phyloP scores from a whole-genome alignment of 2,329 filamentous ascomycete species.

The Dothidotthia symphoricarpi region DNA sequence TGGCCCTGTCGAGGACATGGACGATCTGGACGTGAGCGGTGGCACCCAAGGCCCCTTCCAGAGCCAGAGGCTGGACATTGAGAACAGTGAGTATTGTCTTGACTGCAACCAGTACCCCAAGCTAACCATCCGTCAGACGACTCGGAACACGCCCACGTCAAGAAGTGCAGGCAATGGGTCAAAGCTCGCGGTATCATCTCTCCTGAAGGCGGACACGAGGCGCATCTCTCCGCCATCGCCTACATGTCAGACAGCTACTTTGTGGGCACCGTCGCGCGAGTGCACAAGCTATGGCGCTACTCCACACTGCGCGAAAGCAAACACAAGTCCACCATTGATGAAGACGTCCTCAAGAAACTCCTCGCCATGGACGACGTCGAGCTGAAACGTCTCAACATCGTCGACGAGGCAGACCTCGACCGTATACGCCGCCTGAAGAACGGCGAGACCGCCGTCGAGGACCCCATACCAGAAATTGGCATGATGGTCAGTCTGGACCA shows the following conservation, averaged over 20 bases:
- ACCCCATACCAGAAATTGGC: slow-evolving; percentile 61
- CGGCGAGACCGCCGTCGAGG: slow-evolving; percentile 48
- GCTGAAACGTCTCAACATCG: slow-evolving; percentile 43
- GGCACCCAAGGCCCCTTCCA: slow-evolving; percentile 54
- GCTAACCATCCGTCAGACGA: slow-evolving; percentile 38
- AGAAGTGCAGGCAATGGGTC: slow-evolving; percentile 68
- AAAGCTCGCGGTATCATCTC: slow-evolving; percentile 73
- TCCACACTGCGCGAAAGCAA: slow-evolving; percentile 47
- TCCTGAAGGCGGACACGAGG: slow-evolving; percentile 68
- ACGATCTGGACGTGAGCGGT: slow-evolving; percentile 33
- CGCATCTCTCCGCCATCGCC: slow-evolving; percentile 82
- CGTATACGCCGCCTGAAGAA: slow-evolving; percentile 36
- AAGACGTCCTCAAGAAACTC: slow-evolving; percentile 46
- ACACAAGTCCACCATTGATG: slow-evolving; percentile 41
- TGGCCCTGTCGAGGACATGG: slow-evolving; percentile 44
- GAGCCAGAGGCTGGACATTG: slow-evolving; percentile 56
- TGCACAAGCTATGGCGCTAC: slow-evolving; percentile 78
- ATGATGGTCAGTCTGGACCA: slow-evolving; percentile 86
- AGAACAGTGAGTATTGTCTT: slow-evolving; percentile 48
- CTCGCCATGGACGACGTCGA: slow-evolving; percentile 47
- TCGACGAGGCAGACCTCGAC: slow-evolving; percentile 54
- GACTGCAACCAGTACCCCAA: background rate
- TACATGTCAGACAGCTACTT: slow-evolving; percentile 95
- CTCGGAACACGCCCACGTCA: slow-evolving; percentile 58
- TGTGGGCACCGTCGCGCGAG: slow-evolving; percentile 80